Conservation (phyloP, 331 rosid genomes). For the Malus hybrid region DNA sequence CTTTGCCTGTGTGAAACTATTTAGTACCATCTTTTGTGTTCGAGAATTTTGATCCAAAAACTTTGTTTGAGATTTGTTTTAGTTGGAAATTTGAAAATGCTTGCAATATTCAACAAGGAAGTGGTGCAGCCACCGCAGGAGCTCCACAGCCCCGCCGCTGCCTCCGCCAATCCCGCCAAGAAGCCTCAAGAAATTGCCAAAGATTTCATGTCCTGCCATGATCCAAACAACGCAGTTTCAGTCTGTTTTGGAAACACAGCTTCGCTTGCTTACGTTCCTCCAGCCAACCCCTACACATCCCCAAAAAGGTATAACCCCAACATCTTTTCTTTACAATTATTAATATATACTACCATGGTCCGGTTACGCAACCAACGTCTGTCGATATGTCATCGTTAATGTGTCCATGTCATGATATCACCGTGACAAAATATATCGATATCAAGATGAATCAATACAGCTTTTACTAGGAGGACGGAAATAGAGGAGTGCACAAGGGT, state of each 20-base stretch:
- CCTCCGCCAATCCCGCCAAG: neutral
- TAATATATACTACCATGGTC: too few relatives aligned
- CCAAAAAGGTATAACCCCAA: too few relatives aligned
- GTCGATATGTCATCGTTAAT: too few relatives aligned
- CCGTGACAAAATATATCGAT: too few relatives aligned
- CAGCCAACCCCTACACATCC: constrained; percentile 6
- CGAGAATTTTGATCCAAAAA: neutral
- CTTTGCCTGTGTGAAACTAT: neutral
- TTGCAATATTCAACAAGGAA: constrained; percentile 73
- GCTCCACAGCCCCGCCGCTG: constrained; percentile 70
- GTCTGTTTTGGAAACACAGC: constrained; percentile 54
- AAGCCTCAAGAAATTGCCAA: constrained; percentile 50
- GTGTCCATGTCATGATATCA: too few relatives aligned
- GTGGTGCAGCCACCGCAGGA: constrained; percentile 80
- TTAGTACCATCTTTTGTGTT: neutral
- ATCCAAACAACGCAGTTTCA: constrained; percentile 36
- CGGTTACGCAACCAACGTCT: rapidly evolving
- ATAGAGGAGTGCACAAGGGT: too few relatives aligned
- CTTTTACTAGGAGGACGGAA: too few relatives aligned
- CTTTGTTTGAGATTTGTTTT: too few relatives aligned
- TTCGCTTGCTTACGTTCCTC: constrained; percentile 42
- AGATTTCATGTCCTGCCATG: constrained; percentile 40
- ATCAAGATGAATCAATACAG: too few relatives aligned
- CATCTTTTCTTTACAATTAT: too few relatives aligned
- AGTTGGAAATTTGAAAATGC: constrained; percentile 21